Base-by-base conservation (phyloP, 306 rosid species). In the Begonia peltatifolia region DNA sequence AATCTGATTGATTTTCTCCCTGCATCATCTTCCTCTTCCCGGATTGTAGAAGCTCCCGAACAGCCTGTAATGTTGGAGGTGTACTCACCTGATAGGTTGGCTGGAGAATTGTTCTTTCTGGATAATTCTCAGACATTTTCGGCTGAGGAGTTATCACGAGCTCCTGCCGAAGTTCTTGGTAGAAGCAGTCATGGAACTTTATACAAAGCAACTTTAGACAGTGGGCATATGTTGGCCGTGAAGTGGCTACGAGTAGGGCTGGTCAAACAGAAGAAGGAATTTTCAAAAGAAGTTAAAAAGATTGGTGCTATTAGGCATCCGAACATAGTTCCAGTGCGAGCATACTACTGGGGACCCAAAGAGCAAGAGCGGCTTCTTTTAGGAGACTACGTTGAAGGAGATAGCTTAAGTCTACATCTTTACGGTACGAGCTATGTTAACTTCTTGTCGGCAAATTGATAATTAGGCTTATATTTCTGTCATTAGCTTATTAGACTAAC, bases 141-240 rank as follows among this genome's bases (percentile, higher is more conserved):
- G 11, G 95, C 94, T 38, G 97, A 85, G 85, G 95, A 90, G 59
- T 82, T 90, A 71, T 90, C 97, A 55, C 82, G 87, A 68, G 97
- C 97, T 61, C 97, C 97, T 10, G 97, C 97, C 42, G 97, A 90
- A 76, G 95, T 90, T 68, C 92, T 90, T 61, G 97, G 97, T 57
- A 80, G 97, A 83, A 85, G 97, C 74, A 90, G 94, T 72, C 95
- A 90, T 57, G 97, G 97, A 62, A 90, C 97, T 57, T 66, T 90
- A 44, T 90, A 90, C 69, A 90, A 90, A 76, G 97, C 97, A 67
- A 90, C 97, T 65, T 72, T 90, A 52, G 90, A 80, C 65, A 83
- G 64, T 74, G 94, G 97, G 53, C 94, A 80, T 68, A 80, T 85
- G 87, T 72, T 90, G 76, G 83, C 95, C 56, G 97, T 90, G 53